Percentiles rank a stretch among this genome's conserved stretches.
Conservation (phyloP, 2,329 filamentous ascomycete genomes). For the Colletotrichum euphorbiae region DNA sequence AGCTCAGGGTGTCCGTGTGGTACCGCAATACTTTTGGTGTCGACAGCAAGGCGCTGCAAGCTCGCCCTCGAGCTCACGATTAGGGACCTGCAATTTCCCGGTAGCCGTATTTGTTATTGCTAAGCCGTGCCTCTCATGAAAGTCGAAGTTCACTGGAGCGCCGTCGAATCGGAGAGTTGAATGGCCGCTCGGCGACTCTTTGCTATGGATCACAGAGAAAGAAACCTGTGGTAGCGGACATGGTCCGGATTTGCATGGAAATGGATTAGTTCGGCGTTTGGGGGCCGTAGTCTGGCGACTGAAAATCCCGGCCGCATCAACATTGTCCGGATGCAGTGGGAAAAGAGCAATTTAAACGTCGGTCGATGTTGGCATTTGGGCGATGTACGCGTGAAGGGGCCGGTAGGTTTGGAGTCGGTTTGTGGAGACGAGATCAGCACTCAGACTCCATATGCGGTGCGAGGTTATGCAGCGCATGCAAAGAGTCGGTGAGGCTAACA, state of each 20-base stretch:
- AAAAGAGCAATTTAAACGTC: not conserved
- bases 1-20: not conserved
- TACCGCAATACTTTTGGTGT: not conserved
- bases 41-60: not conserved
- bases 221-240: conserved; percentile 29
- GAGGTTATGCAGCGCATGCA: not conserved
- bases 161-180: conserved; percentile 14
- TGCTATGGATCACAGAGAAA: not conserved
- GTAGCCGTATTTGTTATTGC: not conserved
- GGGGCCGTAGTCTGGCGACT: not conserved
- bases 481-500: conserved; percentile 36
- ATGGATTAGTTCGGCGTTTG: conserved; percentile 3
- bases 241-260: conserved; percentile 15
- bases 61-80: not conserved
- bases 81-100: not conserved
- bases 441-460: conserved; percentile 5
- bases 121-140: not conserved
- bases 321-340: not conserved
- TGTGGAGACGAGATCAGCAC: conserved; percentile 1
- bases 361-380: conserved; percentile 1
- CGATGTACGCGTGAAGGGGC: conserved; percentile 3
- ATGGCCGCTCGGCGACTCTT: conserved; percentile 23
- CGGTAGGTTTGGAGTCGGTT: not conserved
- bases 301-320: too few species aligned
- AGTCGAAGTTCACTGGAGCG: not conserved